Percentiles rank a stretch among this genome's conserved stretches.
phyloP scores from a whole-genome alignment of 768 basidiomycete species.

The Kwoniella europaea region DNA sequence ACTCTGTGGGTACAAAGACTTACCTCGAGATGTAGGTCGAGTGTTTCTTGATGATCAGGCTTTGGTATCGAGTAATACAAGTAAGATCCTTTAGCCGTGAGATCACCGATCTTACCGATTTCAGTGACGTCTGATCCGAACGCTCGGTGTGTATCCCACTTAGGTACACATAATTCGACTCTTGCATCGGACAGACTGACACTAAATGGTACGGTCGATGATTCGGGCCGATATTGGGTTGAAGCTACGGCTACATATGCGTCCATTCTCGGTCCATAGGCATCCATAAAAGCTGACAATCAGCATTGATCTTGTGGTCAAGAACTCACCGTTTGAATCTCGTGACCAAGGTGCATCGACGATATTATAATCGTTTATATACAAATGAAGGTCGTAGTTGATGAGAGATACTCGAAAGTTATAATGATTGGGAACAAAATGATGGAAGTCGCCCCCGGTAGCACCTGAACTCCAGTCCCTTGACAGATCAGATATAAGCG shows the following conservation, averaged over 20 bases:
- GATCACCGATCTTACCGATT: slow-evolving; percentile 66
- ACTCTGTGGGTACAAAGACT: neutral
- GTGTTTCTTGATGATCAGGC: slow-evolving; percentile 75
- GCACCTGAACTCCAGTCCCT: slow-evolving; percentile 89
- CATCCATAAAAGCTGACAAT: slow-evolving; percentile 70
- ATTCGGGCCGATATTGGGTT: slow-evolving; percentile 73
- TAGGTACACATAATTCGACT: slow-evolving; percentile 72
- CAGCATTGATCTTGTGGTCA: slow-evolving; percentile 16
- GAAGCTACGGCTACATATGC: slow-evolving; percentile 68
- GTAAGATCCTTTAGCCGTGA: slow-evolving; percentile 73
- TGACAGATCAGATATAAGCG: slow-evolving; percentile 89
- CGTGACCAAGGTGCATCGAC: slow-evolving; percentile 80
- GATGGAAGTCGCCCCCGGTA: slow-evolving; percentile 71
- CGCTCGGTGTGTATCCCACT: slow-evolving; percentile 80
- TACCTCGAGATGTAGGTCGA: slow-evolving; percentile 67
- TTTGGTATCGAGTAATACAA: slow-evolving; percentile 71
- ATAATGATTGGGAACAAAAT: slow-evolving; percentile 84
- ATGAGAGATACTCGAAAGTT: slow-evolving; percentile 70
- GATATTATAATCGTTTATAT: slow-evolving; percentile 95
- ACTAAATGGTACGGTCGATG: slow-evolving; percentile 69
- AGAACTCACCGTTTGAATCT: slow-evolving; percentile 78
- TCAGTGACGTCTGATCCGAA: slow-evolving; percentile 69
- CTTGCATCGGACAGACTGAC: slow-evolving; percentile 67
- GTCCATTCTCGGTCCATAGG: slow-evolving; percentile 67
- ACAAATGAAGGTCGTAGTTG: slow-evolving; percentile 77